A percentile compares a stretch with the other conserved stretches of the same genome.
Conservation (phyloP, 23 red algal species). For the Gracilaria gracilis region DNA sequence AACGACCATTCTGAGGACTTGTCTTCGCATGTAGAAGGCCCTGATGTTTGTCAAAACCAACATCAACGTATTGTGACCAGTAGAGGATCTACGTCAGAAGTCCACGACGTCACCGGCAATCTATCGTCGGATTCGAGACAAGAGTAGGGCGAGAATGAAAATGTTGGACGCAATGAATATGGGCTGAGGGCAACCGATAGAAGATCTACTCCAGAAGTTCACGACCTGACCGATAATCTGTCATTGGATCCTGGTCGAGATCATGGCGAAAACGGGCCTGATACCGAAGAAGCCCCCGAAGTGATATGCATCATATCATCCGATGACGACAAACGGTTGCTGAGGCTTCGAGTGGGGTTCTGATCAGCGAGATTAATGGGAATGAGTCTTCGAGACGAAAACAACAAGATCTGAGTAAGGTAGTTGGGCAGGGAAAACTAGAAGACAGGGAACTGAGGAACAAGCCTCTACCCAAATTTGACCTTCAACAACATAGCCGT, state of each 20-base stretch:
- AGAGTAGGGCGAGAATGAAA: neutral
- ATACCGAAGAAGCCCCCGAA: neutral
- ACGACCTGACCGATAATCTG: neutral
- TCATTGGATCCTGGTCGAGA: neutral
- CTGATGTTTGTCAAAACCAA: neutral
- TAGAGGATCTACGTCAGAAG: neutral
- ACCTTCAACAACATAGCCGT: neutral
- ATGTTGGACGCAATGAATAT: neutral
- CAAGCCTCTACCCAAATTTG: neutral
- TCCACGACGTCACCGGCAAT: neutral
- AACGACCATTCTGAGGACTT: neutral
- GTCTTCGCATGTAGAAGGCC: neutral
- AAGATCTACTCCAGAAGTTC: neutral
- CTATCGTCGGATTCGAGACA: neutral
- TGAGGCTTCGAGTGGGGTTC: neutral
- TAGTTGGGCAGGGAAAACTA: neutral
- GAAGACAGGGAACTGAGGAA: neutral
- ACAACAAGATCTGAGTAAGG: neutral
- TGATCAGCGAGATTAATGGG: neutral
- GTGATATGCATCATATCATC: conserved; percentile 8
- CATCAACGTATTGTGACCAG: neutral
- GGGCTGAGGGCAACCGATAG: neutral
- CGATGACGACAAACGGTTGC: neutral
- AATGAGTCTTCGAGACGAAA: neutral
- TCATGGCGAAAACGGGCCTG: neutral